A percentile compares a stretch with the other conserved stretches of the same genome.
phyloP scores from a whole-genome alignment of 495 filamentous ascomycete species.

The Penicillium steckii region DNA sequence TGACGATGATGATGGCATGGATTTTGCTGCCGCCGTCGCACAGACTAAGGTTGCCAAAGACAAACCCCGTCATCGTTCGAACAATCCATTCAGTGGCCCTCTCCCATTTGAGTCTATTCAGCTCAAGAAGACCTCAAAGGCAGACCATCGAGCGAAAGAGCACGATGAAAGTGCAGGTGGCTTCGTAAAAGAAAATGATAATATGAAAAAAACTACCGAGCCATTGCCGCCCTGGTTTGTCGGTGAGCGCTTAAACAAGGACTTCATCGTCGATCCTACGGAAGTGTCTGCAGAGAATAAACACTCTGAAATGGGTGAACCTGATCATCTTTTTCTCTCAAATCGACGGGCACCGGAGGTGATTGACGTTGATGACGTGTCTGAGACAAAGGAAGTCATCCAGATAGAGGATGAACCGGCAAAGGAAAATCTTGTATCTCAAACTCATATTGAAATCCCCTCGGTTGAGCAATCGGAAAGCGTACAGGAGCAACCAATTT shows the following conservation, averaged over 20 bases:
- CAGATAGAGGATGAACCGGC: constrained; percentile 39
- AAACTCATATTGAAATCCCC: neutral
- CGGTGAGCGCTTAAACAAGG: constrained; percentile 22
- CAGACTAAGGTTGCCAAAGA: constrained; percentile 36
- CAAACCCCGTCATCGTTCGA: constrained; percentile 11
- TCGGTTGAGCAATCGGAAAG: neutral
- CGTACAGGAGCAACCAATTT: neutral
- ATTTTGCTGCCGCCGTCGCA: constrained; percentile 44
- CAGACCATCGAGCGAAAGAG: constrained; percentile 9
- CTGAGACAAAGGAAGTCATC: constrained; percentile 38
- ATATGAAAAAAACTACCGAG: constrained; percentile 47
- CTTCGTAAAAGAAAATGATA: constrained; percentile 54
- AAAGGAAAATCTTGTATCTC: constrained; percentile 4
- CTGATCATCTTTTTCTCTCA: constrained; percentile 39
- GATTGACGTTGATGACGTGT: constrained; percentile 43
- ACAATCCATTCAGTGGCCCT: constrained; percentile 62
- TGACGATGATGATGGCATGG: constrained; percentile 44
- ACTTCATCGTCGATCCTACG: constrained; percentile 35
- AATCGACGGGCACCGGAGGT: constrained; percentile 42
- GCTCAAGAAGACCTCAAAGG: constrained; percentile 49
- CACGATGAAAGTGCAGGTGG: constrained; percentile 63
- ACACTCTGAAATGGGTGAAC: constrained; percentile 19
- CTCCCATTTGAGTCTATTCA: constrained; percentile 87
- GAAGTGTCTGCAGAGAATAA: constrained; percentile 20
- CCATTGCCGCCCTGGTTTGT: constrained; percentile 88